phyloP scores from a whole-genome alignment of 371 early-diverging fungal species.

The Mortierella sp. region DNA sequence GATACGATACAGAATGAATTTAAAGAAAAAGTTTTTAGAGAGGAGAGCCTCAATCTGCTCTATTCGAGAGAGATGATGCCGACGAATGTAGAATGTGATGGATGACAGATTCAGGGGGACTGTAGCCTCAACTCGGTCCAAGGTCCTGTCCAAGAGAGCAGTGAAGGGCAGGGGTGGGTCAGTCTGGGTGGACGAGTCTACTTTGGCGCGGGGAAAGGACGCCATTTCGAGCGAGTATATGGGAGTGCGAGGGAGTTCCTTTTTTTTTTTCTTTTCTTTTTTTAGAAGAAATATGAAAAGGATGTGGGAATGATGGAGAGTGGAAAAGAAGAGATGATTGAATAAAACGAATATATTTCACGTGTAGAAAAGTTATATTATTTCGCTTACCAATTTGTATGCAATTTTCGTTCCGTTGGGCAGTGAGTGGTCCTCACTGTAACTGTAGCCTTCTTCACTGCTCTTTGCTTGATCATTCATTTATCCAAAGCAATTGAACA shows the following conservation, averaged over 20 bases:
- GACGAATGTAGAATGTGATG: constrained; percentile 56
- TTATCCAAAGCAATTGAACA: not conserved
- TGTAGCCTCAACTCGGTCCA: constrained; percentile 52
- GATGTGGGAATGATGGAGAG: not conserved
- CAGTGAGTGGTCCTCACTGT: too few relatives aligned
- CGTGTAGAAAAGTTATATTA: not conserved
- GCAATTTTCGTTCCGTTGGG: too few relatives aligned
- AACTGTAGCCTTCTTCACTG: too few relatives aligned
- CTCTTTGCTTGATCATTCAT: too few relatives aligned
- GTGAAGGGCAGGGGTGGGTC: constrained; percentile 55
- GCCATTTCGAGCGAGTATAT: constrained; percentile 27
- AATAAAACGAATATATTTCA: not conserved
- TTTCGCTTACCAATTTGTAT: too few relatives aligned
- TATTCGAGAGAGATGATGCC: constrained; percentile 55
- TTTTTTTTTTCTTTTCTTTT: not conserved
- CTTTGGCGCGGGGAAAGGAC: constrained; percentile 52
- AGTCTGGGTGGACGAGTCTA: constrained; percentile 54
- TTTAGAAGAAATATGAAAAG: not conserved
- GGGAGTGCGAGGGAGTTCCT: not conserved
- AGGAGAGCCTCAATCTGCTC: constrained; percentile 48
- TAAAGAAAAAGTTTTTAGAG: constrained; percentile 44
- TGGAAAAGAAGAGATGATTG: not conserved
- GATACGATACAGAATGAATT: constrained; percentile 35
- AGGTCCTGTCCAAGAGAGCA: constrained; percentile 46
- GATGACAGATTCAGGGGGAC: constrained; percentile 53